Evolutionary conservation across 2,329 filamentous ascomycete genomes (phyloP), one percentile per base, ranked within the genome.

Genomic region (Trichoderma semiorbis): DNA sequence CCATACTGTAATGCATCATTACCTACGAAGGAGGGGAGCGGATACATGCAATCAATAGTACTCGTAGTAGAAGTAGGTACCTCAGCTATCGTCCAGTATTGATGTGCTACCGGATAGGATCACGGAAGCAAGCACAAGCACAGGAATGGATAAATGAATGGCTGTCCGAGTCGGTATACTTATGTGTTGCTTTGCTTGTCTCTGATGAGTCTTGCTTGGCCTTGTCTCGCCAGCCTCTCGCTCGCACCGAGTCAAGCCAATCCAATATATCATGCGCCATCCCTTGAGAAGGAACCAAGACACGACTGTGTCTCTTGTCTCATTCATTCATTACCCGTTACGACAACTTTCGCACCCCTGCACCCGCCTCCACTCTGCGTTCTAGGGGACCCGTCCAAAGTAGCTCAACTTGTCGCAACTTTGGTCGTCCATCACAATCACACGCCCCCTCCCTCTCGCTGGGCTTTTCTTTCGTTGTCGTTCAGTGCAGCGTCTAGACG

Each of bases 261-360:
- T 43, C 66, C 39, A 53, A 50, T 53, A 61, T 36, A 32, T 43
- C 28, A 50, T 65, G 58, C 34, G 60, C 63, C 61, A 64, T 70
- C 68, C 68, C 68, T 70, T 66, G 43, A 34, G 60, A 70, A 47
- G 8, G 14, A 66, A 70, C 68, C 18, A 70, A 66, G 60, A 39
- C 60, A 28, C 5, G 58, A 55, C 67, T 32, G 57, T 64, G 57
- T 70, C 58, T 70, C 36, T 36, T 36, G 39, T 61, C 39, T 70
- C 39, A 60, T 36, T 62, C 21, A 53, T 64, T 70, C 36, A 70
- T 70, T 53, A 43, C 67, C 57, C 21, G 28, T 63, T 64, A 61
- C 66, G 53, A 69, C 60, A 75, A 43, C 57, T 62, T 61, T 43
- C 26, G 36, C 65, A 39, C 67, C 58, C 60, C 57, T 43, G 32